A percentile compares a stretch with the other conserved stretches of the same genome.
Conservation (phyloP, 257 asterid genomes). For the Asclepias syriaca region DNA sequence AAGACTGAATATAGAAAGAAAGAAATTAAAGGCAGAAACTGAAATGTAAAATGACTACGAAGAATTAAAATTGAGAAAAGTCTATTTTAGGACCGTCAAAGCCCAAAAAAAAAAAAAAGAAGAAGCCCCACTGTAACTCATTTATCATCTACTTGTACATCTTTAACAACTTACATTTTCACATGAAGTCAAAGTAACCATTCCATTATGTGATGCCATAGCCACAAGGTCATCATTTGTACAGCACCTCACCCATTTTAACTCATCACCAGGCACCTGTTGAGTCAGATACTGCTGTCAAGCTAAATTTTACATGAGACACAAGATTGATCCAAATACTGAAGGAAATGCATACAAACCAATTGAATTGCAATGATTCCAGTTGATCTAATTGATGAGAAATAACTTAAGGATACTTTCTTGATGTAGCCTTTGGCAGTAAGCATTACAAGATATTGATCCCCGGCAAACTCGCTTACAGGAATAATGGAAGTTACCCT, state of each 20-base stretch:
- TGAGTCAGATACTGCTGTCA: conserved; percentile 22
- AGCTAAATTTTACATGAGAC: conserved; percentile 11
- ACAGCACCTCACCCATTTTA: conserved; percentile 92
- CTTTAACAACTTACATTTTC: conserved; percentile 47
- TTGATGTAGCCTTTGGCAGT: conserved; percentile 90
- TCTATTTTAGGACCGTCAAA: not conserved
- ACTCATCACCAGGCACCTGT: conserved; percentile 95
- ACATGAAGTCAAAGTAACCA: conserved; percentile 78
- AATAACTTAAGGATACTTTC: conserved; percentile 81
- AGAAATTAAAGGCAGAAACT: not conserved
- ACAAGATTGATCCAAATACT: conserved; percentile 9
- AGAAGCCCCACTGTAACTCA: not conserved
- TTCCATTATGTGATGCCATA: conserved; percentile 95
- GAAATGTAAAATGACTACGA: not conserved
- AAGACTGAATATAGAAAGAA: not conserved
- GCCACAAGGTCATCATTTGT: conserved; percentile 83
- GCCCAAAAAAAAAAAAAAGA: not conserved
- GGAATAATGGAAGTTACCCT: conserved; percentile 95
- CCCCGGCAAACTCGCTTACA: conserved; percentile 73
- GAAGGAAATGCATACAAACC: conserved; percentile 51
- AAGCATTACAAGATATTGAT: conserved; percentile 89
- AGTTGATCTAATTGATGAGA: conserved; percentile 87
- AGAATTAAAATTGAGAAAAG: not conserved
- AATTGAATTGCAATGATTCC: conserved; percentile 94
- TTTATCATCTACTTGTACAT: no score